Base-by-base conservation (phyloP, 2,329 filamentous ascomycete genomes). In the Alternaria atra region DNA sequence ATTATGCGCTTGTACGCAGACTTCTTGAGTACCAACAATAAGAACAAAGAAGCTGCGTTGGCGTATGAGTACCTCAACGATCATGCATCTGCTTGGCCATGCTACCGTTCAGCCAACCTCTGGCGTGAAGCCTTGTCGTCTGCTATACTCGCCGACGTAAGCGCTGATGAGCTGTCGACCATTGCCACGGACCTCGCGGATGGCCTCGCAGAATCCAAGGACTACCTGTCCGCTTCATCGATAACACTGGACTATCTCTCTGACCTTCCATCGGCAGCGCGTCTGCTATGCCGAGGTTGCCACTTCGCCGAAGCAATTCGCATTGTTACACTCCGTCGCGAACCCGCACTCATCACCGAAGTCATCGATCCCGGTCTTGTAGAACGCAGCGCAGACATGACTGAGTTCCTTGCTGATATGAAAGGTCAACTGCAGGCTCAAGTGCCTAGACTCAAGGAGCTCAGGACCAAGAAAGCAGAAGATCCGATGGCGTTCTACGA, bases 351-450 rank as follows among this genome's bases (percentile, higher is more conserved):
- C 5, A 85, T 98, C 34, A 80, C 81, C 29, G 80, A 85, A 0
- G 86, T 91, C 55, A 85, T 99, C 13, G 94, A 99, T 74, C 80
- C 86, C 0, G 92, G 91, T 1, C 87, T 99, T 6, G 86, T 89
- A 4, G 94, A 98, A 59, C 89, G 91, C 2, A 89, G 95, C 58
- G 90, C 91, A 23, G 88, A 87, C 54, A 94, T 90, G 71, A 97
- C 93, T 1, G 95, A 98, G 76, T 89, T 98, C 61, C 87, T 99
- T 10, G 93, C 95, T 1, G 95, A 99, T 77, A 98, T 94, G 86
- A 93, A 92, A 77, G 84, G 84, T 0, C 95, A 99, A 77, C 85
- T 98, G 3, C 84, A 84, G 47, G 91, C 93, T 0, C 95, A 99
- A 75, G 88, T 97, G 0, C 93, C 94, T 0, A 90, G 95, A 17